Evolutionary conservation across 805 yeast species (phyloP), one percentile per base, ranked within the genome.

Genomic region (Yarrowia osloensis): DNA sequence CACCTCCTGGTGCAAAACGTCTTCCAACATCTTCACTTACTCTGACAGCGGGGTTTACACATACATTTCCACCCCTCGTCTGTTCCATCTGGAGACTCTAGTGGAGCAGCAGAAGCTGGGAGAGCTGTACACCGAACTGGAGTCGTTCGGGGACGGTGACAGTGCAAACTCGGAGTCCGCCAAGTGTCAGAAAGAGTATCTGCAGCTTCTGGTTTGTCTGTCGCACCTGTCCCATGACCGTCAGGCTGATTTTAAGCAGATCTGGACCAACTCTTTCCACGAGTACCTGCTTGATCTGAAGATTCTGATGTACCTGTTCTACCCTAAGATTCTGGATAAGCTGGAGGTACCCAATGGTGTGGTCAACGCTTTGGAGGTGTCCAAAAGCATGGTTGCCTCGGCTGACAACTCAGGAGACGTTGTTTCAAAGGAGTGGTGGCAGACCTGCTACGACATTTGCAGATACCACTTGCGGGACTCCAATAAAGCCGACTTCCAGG

Each of bases 211-310:
- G 17, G 69, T 70, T 15, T 76, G 77, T 54, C 69, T 79, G 22
- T 68, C 71, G 19, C 69, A 67, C 13, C 15, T 61, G 21, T 21
- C 54, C 15, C 66, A 61, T 11, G 54, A 61, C 12, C 15, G 66
- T 2, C 54, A 61, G 52, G 69, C 67, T 4, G 72, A 71, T 12
- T 71, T 70, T 63, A 66, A 67, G 3, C 71, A 70, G 1, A 77
- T 79, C 1, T 67, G 76, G 61, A 74, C 72, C 22, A 72, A 74
- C 24, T 80, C 81, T 79, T 71, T 74, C 0, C 74, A 76, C 66
- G 80, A 79, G 4, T 71, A 71, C 15, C 70, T 70, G 4, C 68
- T 76, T 8, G 81, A 78, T 57, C 78, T 78, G 4, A 71, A 78
- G 31, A 69, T 77, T 21, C 70, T 79, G 7, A 68, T 76, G 33